Percentiles rank a stretch among this genome's conserved stretches.
phyloP scores from a whole-genome alignment of 192 early-diverging fungal genomes.

The Backusella macrospora region DNA sequence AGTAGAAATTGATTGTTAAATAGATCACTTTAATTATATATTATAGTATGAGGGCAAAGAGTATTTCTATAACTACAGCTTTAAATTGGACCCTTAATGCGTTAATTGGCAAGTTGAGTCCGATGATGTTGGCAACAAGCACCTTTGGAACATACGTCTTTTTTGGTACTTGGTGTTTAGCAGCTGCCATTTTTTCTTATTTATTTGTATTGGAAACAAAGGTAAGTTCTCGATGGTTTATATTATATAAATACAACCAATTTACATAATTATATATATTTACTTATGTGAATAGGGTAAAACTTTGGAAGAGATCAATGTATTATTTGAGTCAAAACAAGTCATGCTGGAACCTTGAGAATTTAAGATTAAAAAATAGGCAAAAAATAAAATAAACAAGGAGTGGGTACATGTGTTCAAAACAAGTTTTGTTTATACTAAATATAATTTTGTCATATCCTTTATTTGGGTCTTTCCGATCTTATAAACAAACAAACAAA shows the following conservation, averaged over 20 bases:
- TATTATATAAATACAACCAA: background rate
- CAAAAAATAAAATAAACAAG: background rate
- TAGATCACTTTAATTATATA: too few relatives aligned
- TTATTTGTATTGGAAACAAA: constrained; percentile 77
- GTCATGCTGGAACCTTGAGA: background rate
- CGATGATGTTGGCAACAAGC: constrained; percentile 45
- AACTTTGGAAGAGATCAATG: constrained; percentile 86
- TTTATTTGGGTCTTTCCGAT: too few relatives aligned
- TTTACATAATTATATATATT: background rate
- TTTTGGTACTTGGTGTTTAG: constrained; percentile 64
- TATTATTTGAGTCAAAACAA: constrained; percentile 40
- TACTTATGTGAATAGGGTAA: constrained; percentile 53
- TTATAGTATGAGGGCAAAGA: constrained; percentile 67
- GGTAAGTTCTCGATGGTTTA: background rate
- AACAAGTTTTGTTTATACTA: too few relatives aligned
- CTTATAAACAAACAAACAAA: too few relatives aligned
- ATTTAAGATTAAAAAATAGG: background rate
- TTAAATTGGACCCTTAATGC: constrained; percentile 71
- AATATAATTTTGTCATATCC: too few relatives aligned
- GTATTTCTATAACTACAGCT: constrained; percentile 63
- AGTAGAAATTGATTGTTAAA: too few relatives aligned
- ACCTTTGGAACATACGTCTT: constrained; percentile 67
- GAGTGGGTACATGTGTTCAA: background rate
- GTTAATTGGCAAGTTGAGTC: constrained; percentile 57
- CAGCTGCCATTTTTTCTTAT: constrained; percentile 58